phyloP scores from a whole-genome alignment of 2,329 filamentous ascomycete genomes.

The Aspergillus aculeatinus region DNA sequence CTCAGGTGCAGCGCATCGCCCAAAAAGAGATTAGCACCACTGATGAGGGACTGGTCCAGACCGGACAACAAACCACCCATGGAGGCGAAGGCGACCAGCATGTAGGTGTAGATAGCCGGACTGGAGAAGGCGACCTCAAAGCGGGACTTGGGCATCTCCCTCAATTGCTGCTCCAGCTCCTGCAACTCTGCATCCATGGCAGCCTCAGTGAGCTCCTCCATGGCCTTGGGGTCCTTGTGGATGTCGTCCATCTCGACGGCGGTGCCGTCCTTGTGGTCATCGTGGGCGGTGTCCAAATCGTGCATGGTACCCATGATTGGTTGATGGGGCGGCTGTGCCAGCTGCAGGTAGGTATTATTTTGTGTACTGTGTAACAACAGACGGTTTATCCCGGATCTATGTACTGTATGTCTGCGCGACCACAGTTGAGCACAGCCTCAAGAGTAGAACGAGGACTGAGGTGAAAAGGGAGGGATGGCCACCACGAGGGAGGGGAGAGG shows the following conservation, averaged over 20 bases:
- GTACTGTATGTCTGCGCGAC: not conserved
- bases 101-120: constrained; percentile 65
- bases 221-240: constrained; percentile 24
- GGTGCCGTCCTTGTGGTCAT: constrained; percentile 27
- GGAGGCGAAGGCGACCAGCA: constrained; percentile 69
- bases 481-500: not conserved
- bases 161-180: constrained; percentile 30
- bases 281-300: constrained; percentile 27
- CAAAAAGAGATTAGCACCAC: constrained; percentile 64
- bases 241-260: constrained; percentile 29
- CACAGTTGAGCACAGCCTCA: not conserved
- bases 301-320: constrained; percentile 19
- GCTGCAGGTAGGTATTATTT: not conserved
- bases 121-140: constrained; percentile 58
- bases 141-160: constrained; percentile 19
- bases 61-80: constrained; percentile 73
- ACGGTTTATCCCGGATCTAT: not conserved
- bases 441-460: not conserved
- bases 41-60: constrained; percentile 71
- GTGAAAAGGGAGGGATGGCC: not conserved
- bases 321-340: not conserved
- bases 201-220: constrained; percentile 26
- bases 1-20: constrained; percentile 59
- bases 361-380: constrained; percentile 2
- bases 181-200: constrained; percentile 34